These are phyloP conservation scores for Meyerozyma smithsonii DNA, from an alignment of 1,139 yeast genomes.

Conservation along the genomic window DNA sequence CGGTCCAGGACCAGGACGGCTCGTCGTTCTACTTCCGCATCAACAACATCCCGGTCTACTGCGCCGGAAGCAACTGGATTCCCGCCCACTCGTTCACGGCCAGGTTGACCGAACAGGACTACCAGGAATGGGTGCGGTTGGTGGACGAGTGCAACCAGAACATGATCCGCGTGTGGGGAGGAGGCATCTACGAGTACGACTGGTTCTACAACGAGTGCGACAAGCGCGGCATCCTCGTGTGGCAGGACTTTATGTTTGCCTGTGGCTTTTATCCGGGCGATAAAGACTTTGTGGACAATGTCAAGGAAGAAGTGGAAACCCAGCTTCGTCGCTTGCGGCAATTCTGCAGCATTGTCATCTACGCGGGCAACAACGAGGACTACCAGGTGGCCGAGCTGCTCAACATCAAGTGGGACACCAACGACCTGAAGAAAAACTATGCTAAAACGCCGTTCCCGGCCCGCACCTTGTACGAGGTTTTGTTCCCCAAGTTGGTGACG, in stretches of 20 bases:
- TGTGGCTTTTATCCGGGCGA: constrained; percentile 46
- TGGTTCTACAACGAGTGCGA: constrained; percentile 41
- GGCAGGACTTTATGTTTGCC: constrained; percentile 54
- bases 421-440: constrained; percentile 24
- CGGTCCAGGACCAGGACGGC: constrained; percentile 26
- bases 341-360: constrained; percentile 28
- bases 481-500: constrained; percentile 27
- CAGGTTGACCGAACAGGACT: constrained; percentile 24
- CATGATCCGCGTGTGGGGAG: constrained; percentile 48
- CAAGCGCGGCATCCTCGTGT: constrained; percentile 35
- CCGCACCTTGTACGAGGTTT: constrained; percentile 31
- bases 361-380: constrained; percentile 46
- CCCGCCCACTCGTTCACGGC: constrained; percentile 41
- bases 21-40: constrained; percentile 33
- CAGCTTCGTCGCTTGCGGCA: constrained; percentile 36
- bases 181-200: constrained; percentile 42
- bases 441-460: constrained; percentile 35
- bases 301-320: constrained; percentile 26
- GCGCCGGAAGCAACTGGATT: constrained; percentile 45
- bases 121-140: constrained; percentile 28
- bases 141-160: constrained; percentile 36
- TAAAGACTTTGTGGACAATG: constrained; percentile 23
- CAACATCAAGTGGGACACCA: constrained; percentile 25
- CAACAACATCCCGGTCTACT: constrained; percentile 33
- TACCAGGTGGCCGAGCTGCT: constrained; percentile 38